phyloP scores from a whole-genome alignment of 2,329 filamentous ascomycete genomes.

The Sarocladium brachiariae region DNA sequence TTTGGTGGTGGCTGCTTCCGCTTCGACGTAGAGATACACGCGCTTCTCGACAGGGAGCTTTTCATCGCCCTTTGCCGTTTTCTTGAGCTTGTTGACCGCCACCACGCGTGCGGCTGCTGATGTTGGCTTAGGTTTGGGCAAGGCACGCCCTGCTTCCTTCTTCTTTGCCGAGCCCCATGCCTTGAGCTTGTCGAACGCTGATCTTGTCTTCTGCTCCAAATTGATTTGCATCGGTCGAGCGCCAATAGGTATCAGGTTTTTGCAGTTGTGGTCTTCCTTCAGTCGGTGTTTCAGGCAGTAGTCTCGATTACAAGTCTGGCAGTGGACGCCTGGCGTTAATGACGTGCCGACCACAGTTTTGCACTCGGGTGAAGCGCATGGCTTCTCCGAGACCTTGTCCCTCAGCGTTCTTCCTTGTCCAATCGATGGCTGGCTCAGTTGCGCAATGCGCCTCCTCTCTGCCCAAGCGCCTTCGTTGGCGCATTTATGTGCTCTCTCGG shows the following conservation, averaged over 20 bases:
- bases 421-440: conserved; percentile 45
- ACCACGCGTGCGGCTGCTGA: conserved; percentile 57
- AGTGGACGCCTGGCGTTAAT: conserved; percentile 63
- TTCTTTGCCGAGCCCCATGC: conserved; percentile 75
- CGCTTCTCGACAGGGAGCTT: conserved; percentile 75
- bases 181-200: conserved; percentile 69
- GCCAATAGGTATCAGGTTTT: conserved; percentile 58
- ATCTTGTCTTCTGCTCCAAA: conserved; percentile 56
- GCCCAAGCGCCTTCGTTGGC: conserved; percentile 56
- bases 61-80: conserved; percentile 81
- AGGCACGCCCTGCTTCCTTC: conserved; percentile 48
- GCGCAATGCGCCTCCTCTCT: conserved; percentile 45
- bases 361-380: conserved; percentile 60
- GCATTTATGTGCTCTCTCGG: conserved; percentile 73
- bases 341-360: conserved; percentile 66
- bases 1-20: conserved; percentile 76
- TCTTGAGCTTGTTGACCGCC: conserved; percentile 74
- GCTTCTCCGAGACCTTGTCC: conserved; percentile 53
- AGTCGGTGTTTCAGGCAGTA: conserved; percentile 76
- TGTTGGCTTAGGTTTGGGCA: conserved; percentile 58
- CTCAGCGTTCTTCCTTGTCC: conserved; percentile 48
- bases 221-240: conserved; percentile 36
- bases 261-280: conserved; percentile 77
- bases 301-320: conserved; percentile 60
- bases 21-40: conserved; percentile 87